Conservation (phyloP, 225 moss, liverwort and hornwort genomes). For the Takakia lepidozioides region DNA sequence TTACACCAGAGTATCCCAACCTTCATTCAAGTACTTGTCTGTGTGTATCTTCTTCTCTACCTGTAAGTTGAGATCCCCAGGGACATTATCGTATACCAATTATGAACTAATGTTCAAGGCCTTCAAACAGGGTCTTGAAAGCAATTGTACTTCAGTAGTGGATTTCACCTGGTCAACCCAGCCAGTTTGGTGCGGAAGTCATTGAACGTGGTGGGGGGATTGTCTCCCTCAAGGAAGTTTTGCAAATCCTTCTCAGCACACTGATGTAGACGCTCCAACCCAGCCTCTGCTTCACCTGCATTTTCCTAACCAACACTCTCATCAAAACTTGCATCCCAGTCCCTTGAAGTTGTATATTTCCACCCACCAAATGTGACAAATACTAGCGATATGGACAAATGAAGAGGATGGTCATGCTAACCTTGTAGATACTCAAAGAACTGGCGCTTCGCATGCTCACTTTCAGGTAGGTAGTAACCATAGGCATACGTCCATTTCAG, state of each 20-base stretch:
- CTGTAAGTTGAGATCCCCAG: no score
- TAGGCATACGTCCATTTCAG: constrained; percentile 98
- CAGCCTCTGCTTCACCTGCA: constrained; percentile 81
- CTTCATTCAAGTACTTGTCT: neutral
- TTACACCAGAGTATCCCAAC: neutral
- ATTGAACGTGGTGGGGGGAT: constrained; percentile 55
- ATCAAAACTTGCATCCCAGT: no score
- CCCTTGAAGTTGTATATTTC: no score
- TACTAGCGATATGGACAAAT: no score
- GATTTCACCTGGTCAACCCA: constrained; percentile 69
- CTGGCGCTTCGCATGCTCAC: constrained; percentile 77
- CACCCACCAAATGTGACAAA: no score
- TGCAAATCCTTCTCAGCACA: constrained; percentile 95
- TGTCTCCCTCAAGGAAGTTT: constrained; percentile 81
- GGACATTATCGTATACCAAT: no score
- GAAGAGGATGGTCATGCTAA: constrained; percentile 10
- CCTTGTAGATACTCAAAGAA: constrained; percentile 98
- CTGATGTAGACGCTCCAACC: constrained; percentile 92
- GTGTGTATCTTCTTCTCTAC: neutral
- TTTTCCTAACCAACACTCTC: no score
- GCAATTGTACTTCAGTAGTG: no score
- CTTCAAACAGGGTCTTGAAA: no score
- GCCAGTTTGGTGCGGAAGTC: constrained; percentile 98
- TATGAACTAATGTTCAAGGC: no score
- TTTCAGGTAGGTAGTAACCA: constrained; percentile 89